phyloP scores from a whole-genome alignment of 306 rosid species.

The Pyrus pyrifolia region DNA sequence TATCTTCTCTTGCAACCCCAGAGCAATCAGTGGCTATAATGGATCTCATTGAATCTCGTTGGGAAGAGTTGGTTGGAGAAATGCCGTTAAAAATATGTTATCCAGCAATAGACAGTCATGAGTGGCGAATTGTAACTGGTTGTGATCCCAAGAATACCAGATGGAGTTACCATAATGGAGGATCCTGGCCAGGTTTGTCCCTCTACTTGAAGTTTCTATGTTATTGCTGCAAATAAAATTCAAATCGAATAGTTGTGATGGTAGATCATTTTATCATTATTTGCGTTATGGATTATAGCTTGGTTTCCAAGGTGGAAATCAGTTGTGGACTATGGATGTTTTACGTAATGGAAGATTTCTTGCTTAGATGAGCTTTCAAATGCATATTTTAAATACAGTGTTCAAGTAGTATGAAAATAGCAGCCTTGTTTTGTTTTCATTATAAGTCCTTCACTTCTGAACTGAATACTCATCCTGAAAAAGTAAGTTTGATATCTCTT shows the following conservation, averaged over 20 bases:
- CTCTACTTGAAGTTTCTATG: conserved; percentile 10
- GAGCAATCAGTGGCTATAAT: conserved; percentile 89
- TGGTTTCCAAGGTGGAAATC: conserved; percentile 3
- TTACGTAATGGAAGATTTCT: too few relatives aligned
- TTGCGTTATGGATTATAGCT: background rate
- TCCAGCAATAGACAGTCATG: conserved; percentile 88
- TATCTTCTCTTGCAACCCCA: conserved; percentile 78
- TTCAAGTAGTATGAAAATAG: too few relatives aligned
- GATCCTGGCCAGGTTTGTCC: conserved; percentile 91
- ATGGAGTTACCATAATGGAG: conserved; percentile 98
- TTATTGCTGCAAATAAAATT: background rate
- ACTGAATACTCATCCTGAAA: too few relatives aligned
- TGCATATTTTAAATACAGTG: too few relatives aligned
- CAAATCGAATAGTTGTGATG: background rate
- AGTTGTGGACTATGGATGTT: too few relatives aligned
- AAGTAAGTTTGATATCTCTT: background rate
- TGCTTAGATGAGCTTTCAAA: too few relatives aligned
- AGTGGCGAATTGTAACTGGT: conserved; percentile 85
- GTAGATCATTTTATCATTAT: background rate
- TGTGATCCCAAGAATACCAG: conserved; percentile 94
- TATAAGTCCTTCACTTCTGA: too few relatives aligned
- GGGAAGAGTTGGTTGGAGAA: conserved; percentile 96
- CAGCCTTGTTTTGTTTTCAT: too few relatives aligned
- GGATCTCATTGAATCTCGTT: conserved; percentile 89
- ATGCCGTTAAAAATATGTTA: conserved; percentile 81